These are phyloP conservation scores for Peniophora sp. DNA, from an alignment of 1,284 basidiomycete species.

Conservation along the genomic window DNA sequence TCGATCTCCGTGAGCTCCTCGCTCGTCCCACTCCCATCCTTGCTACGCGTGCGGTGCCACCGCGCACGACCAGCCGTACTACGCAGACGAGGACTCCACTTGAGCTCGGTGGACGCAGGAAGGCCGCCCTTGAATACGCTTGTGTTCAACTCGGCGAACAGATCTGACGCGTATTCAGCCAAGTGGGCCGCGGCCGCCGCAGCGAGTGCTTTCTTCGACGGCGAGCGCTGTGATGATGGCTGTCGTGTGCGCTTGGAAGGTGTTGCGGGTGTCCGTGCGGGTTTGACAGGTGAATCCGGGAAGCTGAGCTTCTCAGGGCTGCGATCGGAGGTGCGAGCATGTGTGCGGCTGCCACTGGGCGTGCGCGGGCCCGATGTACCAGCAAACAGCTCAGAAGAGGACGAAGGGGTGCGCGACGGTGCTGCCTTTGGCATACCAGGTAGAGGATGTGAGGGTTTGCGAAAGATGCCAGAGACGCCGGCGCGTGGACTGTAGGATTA, in stretches of 20 bases:
- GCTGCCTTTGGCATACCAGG: not conserved
- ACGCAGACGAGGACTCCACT: constrained; percentile 67
- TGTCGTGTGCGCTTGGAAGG: not conserved
- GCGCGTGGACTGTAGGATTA: not conserved
- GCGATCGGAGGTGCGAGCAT: not conserved
- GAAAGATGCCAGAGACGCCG: not conserved
- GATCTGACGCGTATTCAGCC: constrained; percentile 47
- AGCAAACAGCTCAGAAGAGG: not conserved
- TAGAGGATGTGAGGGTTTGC: not conserved
- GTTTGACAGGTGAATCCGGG: not conserved
- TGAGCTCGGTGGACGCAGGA: constrained; percentile 53
- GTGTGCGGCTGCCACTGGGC: not conserved
- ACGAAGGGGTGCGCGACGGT: not conserved
- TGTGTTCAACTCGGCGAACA: constrained; percentile 80
- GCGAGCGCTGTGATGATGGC: not conserved
- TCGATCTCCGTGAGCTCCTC: constrained; percentile 46
- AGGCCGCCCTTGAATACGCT: constrained; percentile 71
- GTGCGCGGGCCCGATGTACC: not conserved
- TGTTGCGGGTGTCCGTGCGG: not conserved
- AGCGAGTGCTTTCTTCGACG: constrained; percentile 36
- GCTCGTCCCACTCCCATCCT: constrained; percentile 36
- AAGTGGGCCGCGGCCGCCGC: constrained; percentile 37
- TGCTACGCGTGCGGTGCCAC: constrained; percentile 33
- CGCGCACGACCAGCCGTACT: constrained; percentile 75
- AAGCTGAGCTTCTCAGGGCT: not conserved